Base-by-base conservation (phyloP, 2,329 filamentous ascomycete species). In the Verticillium dahliae region DNA sequence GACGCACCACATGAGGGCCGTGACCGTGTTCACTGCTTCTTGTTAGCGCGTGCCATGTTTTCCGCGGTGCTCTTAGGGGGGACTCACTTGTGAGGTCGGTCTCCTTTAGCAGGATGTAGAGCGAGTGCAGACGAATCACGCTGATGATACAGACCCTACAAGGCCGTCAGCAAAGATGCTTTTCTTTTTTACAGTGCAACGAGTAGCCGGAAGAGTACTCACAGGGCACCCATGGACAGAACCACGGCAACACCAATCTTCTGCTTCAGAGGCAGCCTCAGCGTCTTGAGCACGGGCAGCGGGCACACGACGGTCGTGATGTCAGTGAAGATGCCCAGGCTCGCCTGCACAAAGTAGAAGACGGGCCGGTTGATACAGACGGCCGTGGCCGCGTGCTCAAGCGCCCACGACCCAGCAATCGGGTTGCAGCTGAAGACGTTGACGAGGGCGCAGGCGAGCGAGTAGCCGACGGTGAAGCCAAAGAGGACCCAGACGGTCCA, bases 231-330 rank as follows among this genome's bases (percentile, higher is more conserved):
- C 64, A 78, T 62, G 5, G 69, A 73, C 58, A 80, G 78, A 27
- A 81, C 73, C 5, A 73, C 66, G 56, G 74, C 76, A 9, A 81
- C 66, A 0, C 73, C 76, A 33, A 78, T 61, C 67, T 78, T 80
- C 65, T 81, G 78, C 18, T 72, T 69, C 15, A 61, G 67, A 4
- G 76, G 71, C 45, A 81, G 73, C 34, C 75, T 71, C 5, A 81
- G 69, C n/a, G 77, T 74, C 69, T 75, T 72, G 6, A 80, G 75
- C 35, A 81, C 72, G 27, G 80, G 70, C 11, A 77, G 68, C 0
- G 79, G 79, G 31, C 81, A 65, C 1, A 70, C 60, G 5, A 69
- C 66, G 9, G 68, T 67, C 13, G 62, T 62, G 58, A 69, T 66
- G 56, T 70, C 69, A 13, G 68, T 66, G 35, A 65, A 64, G 33